phyloP scores from a whole-genome alignment of 1,284 basidiomycete genomes.

The Ustilago loliicola region DNA sequence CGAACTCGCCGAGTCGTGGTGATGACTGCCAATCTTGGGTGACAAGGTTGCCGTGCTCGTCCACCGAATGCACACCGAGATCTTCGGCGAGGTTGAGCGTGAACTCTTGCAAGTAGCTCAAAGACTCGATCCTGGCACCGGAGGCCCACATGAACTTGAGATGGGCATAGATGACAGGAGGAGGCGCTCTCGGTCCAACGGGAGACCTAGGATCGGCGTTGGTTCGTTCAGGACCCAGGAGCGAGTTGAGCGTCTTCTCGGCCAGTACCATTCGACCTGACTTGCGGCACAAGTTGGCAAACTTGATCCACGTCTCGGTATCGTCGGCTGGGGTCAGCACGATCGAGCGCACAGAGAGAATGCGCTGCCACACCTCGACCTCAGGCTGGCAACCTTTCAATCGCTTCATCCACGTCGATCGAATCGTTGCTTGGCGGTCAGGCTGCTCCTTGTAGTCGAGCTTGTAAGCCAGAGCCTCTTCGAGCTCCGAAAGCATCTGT shows the following conservation, averaged over 20 bases:
- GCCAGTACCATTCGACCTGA: constrained; percentile 88
- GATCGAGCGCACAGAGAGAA: constrained; percentile 93
- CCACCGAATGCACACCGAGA: constrained; percentile 74
- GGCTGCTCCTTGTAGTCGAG: constrained; percentile 78
- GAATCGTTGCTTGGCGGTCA: constrained; percentile 75
- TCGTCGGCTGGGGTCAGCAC: constrained; percentile 95
- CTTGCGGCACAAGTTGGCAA: constrained; percentile 88
- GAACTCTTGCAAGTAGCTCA: constrained; percentile 89
- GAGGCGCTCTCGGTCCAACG: constrained; percentile 76
- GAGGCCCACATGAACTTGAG: constrained; percentile 97
- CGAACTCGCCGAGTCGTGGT: constrained; percentile 77
- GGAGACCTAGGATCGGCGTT: constrained; percentile 54
- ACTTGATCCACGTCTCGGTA: constrained; percentile 96
- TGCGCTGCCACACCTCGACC: constrained; percentile 98
- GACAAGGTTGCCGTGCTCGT: constrained; percentile 61
- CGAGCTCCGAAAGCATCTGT: constrained; percentile 97
- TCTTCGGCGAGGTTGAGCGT: constrained; percentile 80
- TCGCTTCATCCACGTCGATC: constrained; percentile 73
- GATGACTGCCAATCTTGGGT: constrained; percentile 64
- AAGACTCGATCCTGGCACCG: constrained; percentile 82
- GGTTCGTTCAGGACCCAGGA: constrained; percentile 64
- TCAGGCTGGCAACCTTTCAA: constrained; percentile 97
- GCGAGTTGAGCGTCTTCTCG: constrained; percentile 90
- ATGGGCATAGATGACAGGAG: constrained; percentile 96
- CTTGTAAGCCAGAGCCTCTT: constrained; percentile 98